Percentiles rank a stretch among this genome's conserved stretches.
Conservation (phyloP, 2,329 filamentous ascomycete genomes). For the Trichothecium sympodiale region DNA sequence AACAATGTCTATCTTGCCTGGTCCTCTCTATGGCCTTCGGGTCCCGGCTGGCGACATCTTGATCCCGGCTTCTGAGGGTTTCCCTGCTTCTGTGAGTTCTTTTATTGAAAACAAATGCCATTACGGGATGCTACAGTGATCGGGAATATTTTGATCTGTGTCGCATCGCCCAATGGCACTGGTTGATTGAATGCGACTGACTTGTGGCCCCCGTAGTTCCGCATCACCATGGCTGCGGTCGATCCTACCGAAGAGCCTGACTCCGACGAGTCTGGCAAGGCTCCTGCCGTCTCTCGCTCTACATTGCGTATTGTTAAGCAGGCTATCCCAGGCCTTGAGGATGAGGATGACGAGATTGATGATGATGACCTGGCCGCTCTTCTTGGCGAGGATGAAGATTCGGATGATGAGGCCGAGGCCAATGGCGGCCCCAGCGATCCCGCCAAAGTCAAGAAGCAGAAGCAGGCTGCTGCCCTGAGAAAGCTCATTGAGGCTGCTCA, state of each 20-base stretch:
- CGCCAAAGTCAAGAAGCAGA: conserved; percentile 77
- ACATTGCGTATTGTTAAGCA: conserved; percentile 87
- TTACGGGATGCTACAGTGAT: too few species aligned
- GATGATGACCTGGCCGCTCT: conserved; percentile 52
- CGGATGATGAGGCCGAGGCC: conserved; percentile 52
- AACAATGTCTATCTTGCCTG: conserved; percentile 48
- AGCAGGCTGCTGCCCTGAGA: conserved; percentile 64
- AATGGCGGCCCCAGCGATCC: conserved; percentile 91
- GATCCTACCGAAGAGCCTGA: conserved; percentile 73
- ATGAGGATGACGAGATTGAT: conserved; percentile 52
- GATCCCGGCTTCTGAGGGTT: conserved; percentile 66
- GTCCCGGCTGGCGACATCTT: conserved; percentile 77
- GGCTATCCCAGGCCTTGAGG: conserved; percentile 45
- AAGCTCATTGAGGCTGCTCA: conserved; percentile 63
- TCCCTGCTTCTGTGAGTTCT: conserved; percentile 69
- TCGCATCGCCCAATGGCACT: too few species aligned
- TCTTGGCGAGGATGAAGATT: conserved; percentile 38
- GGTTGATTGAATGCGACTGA: neutral
- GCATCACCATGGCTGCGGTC: conserved; percentile 96
- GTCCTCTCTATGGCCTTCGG: conserved; percentile 85
- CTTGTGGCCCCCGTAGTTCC: conserved; percentile 53
- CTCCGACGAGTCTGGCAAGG: conserved; percentile 50
- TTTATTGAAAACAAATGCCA: conserved; percentile 10
- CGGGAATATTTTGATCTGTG: too few species aligned
- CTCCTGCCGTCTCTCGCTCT: conserved; percentile 57